Conservation (phyloP, 192 early-diverging fungal species). For the Coemansia sp. region DNA sequence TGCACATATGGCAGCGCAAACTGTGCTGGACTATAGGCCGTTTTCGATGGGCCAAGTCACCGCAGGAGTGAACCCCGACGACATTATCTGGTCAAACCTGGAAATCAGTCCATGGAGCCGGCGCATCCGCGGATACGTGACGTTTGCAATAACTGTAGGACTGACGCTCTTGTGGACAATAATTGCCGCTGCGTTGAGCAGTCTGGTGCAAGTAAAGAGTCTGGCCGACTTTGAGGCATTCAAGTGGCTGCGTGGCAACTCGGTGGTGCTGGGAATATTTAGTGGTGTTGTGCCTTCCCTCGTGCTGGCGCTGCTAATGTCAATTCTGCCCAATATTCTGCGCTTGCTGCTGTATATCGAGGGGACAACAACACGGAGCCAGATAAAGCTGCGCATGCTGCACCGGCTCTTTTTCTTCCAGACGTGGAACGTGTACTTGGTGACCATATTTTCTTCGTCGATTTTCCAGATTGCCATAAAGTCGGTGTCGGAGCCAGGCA, state of each 20-base stretch:
- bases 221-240: slow-evolving; percentile 60
- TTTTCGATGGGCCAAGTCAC: slow-evolving; percentile 66
- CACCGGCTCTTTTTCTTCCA: slow-evolving; percentile 78
- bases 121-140: slow-evolving; percentile 58
- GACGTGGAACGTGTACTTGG: slow-evolving; percentile 77
- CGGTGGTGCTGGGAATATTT: slow-evolving; percentile 53
- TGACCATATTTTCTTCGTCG: slow-evolving; percentile 72
- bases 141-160: slow-evolving; percentile 53
- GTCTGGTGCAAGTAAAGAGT: slow-evolving; percentile 55
- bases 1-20: slow-evolving; percentile 77
- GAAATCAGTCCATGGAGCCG: slow-evolving; percentile 56
- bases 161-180: slow-evolving; percentile 75
- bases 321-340: slow-evolving; percentile 66
- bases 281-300: slow-evolving; percentile 77
- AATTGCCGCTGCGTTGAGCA: slow-evolving; percentile 62
- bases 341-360: slow-evolving; percentile 61
- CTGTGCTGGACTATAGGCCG: slow-evolving; percentile 61
- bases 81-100: slow-evolving; percentile 84
- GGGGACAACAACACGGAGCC: slow-evolving; percentile 59
- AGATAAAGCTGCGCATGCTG: slow-evolving; percentile 63
- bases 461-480: slow-evolving; percentile 48
- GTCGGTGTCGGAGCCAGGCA: slow-evolving; percentile 21
- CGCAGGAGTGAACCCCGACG: slow-evolving; percentile 63
- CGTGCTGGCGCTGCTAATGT: slow-evolving; percentile 68
- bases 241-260: slow-evolving; percentile 19